Evolutionary conservation across 352 stramenopile genomes (phyloP), one percentile per base, ranked within the genome.

Genomic region (Phytophthora crassamura): DNA sequence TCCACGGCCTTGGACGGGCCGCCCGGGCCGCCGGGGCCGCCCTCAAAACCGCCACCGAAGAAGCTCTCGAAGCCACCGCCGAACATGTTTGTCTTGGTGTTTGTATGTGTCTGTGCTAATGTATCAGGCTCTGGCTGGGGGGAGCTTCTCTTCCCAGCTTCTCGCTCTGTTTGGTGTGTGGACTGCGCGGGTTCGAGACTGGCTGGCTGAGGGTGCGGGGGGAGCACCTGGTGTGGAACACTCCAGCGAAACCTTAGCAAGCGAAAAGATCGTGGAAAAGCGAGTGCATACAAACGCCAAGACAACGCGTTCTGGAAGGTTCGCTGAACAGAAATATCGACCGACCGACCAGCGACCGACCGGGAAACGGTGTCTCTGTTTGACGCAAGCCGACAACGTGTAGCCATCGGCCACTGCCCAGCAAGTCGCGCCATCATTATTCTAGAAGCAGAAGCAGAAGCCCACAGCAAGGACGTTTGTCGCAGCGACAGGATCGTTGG

Each of bases 1-100:
- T 97, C 88, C 54, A 91, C 84, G 16, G 84, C 58, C 63, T 93
- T 93, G 53, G 74, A 77, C 45, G 74, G 72, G 32, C 73, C 67
- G 59, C 79, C 77, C 39, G 39, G 39, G 39, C 39, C 39, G 49
- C 79, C 69, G 3, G 62, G 51, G 32, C 68, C 68, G 69, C 80
- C 78, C 16, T 89, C 80, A 43, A 90, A 89, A 57, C 80, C 86
- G 63, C 86, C 86, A 69, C 86, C 86, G 60, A 94, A 94, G 70
- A 94, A 94, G 62, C 84, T 93, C 68, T 94, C 86, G 55, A 93
- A 94, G 51, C 86, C 86, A 62, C 86, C 86, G 62, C 86, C 86
- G 64, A 94, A 94, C 86, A 94, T 94, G 49, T 3, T 76, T 60
- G 12, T 43, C 14, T 39, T 59, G 16, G 6, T 51, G 57, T 63